Conservation (phyloP, 345 rosid genomes). For the Acer campestre region DNA sequence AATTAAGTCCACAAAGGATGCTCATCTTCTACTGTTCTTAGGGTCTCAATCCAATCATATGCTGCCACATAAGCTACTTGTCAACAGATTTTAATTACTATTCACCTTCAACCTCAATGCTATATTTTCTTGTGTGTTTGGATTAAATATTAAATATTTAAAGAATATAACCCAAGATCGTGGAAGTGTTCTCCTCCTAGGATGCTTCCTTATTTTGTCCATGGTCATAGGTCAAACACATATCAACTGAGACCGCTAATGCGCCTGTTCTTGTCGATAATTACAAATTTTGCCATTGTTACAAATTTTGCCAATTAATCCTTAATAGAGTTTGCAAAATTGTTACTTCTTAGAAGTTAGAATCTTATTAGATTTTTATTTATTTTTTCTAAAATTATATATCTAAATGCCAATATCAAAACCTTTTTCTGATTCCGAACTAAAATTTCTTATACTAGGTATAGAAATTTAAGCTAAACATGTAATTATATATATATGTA, state of each 20-base stretch:
- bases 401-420: too few relatives aligned
- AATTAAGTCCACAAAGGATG: constrained; percentile 17
- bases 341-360: too few relatives aligned
- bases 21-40: neutral
- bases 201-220: constrained; percentile 15
- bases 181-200: neutral
- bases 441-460: too few relatives aligned
- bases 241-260: neutral
- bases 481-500: too few relatives aligned
- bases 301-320: neutral
- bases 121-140: too few relatives aligned
- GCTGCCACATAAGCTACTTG: neutral
- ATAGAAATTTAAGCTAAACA: too few relatives aligned
- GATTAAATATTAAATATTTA: too few relatives aligned
- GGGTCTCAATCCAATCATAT: neutral
- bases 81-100: too few relatives aligned
- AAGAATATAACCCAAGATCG: neutral
- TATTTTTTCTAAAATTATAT: too few relatives aligned
- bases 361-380: too few relatives aligned
- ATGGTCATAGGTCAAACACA: constrained; percentile 3
- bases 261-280: neutral
- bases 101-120: too few relatives aligned
- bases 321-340: neutral
- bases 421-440: too few relatives aligned
- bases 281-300: neutral